Evolutionary conservation across 2,329 filamentous ascomycete species (phyloP), one percentile per base, ranked within the genome.

Genomic region (Penicillium rolfsii): DNA sequence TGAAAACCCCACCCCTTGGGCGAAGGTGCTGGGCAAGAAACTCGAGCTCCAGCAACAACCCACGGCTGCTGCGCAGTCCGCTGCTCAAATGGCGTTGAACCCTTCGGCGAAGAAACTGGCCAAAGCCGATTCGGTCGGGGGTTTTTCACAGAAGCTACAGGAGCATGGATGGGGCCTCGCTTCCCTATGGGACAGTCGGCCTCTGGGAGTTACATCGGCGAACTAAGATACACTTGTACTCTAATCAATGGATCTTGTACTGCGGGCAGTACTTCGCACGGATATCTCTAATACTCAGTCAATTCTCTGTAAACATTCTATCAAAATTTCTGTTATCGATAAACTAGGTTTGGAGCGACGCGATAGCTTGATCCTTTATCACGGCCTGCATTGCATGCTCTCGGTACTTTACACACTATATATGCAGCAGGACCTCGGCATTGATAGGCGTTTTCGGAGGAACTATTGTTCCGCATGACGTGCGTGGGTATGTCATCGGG

Each of bases 1-100:
- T 46, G 67, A 67, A 49, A 70, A 58, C 49, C 62, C 72, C n/a
- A 75, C 73, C 36, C 56, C 73, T 24, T 78, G 76, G 76, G 71
- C 70, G 2, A 55, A 64, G 14, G 52, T 64, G 53, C 33, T 76
- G 28, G 64, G 59, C 30, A 60, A 64, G 43, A 59, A 58, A 8
- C 46, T 76, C 50, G 59, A 50, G 6, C 57, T 33, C 33, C 24
- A 64, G 53, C 55, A 58, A 33, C 2, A 58, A 57, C 24, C n/a
- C 45, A 16, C 35, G 28, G 26, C 49, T 38, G 5, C 26, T 36
- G 38, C 8, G 24, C 16, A 19, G 14, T 11, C 6, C 11, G 48
- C 48, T 26, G 53, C 19, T 24, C 45, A n/a, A 43, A 16, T 50
- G 7, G 22, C 14, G 43, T 53, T 28, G 58, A 50, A 28, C 19